A percentile compares a stretch with the other conserved stretches of the same genome.
phyloP scores from a whole-genome alignment of 2,329 filamentous ascomycete species.

The Paecilomyces dactylethromorphus region DNA sequence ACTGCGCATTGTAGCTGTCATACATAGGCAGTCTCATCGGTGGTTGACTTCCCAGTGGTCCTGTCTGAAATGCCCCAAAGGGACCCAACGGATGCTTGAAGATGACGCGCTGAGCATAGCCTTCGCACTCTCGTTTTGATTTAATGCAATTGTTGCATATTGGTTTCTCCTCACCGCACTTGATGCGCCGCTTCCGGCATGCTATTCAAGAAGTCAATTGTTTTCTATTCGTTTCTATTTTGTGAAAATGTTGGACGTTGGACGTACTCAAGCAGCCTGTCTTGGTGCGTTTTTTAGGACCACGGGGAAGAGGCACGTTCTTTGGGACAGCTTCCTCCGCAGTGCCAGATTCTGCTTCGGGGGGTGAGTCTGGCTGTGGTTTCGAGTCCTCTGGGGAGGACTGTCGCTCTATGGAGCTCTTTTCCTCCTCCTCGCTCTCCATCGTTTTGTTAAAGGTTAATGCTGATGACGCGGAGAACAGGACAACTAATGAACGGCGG shows the following conservation, averaged over 20 bases:
- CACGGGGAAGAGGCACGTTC: conserved; percentile 16
- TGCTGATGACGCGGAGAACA: background rate
- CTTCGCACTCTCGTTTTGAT: conserved; percentile 40
- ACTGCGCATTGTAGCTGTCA: conserved; percentile 14
- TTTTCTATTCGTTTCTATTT: no score
- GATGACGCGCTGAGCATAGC: conserved; percentile 35
- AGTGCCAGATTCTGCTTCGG: background rate
- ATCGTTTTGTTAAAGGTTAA: background rate
- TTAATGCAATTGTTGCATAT: conserved; percentile 42
- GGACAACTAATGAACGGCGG: background rate
- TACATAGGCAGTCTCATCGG: conserved; percentile 12
- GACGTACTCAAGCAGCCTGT: conserved; percentile 81
- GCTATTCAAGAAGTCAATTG: conserved; percentile 44
- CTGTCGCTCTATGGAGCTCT: background rate
- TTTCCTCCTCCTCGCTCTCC: background rate
- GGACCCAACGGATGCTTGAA: conserved; percentile 36
- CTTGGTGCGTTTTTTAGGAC: conserved; percentile 68
- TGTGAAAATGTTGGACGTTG: background rate
- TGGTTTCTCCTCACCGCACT: conserved; percentile 77
- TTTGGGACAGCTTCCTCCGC: conserved; percentile 9
- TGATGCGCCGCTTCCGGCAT: conserved; percentile 90
- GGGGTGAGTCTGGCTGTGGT: conserved; percentile 3
- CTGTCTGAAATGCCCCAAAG: conserved; percentile 15
- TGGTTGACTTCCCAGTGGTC: conserved; percentile 10
- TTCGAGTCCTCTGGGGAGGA: background rate